Base-by-base conservation (phyloP, 2,329 filamentous ascomycete species). In the Scytalidium sp. region DNA sequence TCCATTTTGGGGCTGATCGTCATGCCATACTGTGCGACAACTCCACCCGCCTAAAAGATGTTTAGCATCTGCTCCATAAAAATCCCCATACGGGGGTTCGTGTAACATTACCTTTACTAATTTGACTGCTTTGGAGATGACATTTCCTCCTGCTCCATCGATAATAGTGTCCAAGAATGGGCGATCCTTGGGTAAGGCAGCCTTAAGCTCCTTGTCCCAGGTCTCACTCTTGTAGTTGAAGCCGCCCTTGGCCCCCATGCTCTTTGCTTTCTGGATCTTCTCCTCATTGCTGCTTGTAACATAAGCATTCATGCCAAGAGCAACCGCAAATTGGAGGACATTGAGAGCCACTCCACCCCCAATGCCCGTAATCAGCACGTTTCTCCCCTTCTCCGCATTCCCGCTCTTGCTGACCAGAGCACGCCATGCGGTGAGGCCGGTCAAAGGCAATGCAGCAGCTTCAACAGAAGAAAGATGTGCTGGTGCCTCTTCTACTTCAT, bases 21-120 rank as follows among this genome's bases (percentile, higher is more conserved):
- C 93, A 97, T 97, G 53, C 94, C 93, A 66, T 97, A 97, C 58
- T 85, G 76, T 2, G 85, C 81, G 51, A 97, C 85, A n/a, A 93
- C 78, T 48, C 92, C 94, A 5, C 94, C 93, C 1, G 79, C 69
- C 80, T 80, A 53, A 36, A 53, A 43, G 48, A 20, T 13, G n/a
- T 53, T 25, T 46, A 44, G 21, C 25, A 47, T 40, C 10, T 42
- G 27, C 8, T 25, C 41, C 29, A 41, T 43, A 11, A 17, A 45
- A 13, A 20, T 36, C 13, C 32, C n/a, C n/a, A 32, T 13, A 20
- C 19, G 9, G 41, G 25, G 21, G 9, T n/a, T 11, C 10, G 15
- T 19, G 3, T 21, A 27, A 43, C 61, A 69, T 56, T 57, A 78
- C 76, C 72, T 90, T 92, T 46, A 97, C 73, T 46, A 96, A 63